Evolutionary conservation across 2,329 filamentous ascomycete genomes (phyloP).

Genomic region (Botryotinia narcissicola): DNA sequence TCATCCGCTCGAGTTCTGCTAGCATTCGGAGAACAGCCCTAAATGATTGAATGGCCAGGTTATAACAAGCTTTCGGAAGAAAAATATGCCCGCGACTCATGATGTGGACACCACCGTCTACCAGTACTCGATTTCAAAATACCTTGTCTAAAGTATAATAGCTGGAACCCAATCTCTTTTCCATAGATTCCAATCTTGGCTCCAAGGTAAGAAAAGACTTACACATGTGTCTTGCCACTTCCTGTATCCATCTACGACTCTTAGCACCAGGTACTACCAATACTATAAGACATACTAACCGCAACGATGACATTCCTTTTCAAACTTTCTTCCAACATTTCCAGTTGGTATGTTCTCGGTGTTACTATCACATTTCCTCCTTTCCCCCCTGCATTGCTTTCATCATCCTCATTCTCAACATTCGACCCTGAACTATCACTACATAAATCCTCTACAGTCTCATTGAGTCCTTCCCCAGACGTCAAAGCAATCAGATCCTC

Average conservation of each 20-base stretch:
- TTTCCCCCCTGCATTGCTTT: neutral
- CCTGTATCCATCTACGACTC: constrained; percentile 20
- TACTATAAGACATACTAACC: constrained; percentile 43
- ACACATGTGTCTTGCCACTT: constrained; percentile 22
- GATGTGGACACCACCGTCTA: neutral
- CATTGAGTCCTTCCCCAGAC: neutral
- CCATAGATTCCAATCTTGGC: no score
- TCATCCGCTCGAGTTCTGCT: constrained; percentile 57
- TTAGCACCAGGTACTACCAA: neutral
- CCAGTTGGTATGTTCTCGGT: constrained; percentile 59
- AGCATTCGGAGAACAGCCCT: constrained; percentile 63
- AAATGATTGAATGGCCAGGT: neutral
- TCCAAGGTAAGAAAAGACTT: constrained; percentile 1
- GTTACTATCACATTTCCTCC: constrained; percentile 29
- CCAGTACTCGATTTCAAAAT: neutral
- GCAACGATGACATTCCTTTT: constrained; percentile 69
- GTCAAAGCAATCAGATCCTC: neutral
- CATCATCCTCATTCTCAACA: neutral
- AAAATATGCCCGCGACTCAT: neutral
- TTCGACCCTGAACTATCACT: neutral
- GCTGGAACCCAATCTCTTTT: neutral
- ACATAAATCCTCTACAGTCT: constrained; percentile 5
- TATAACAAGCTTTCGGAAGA: neutral
- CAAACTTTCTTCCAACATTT: constrained; percentile 72
- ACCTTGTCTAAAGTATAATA: neutral